phyloP scores from a whole-genome alignment of 768 basidiomycete genomes.

The Boletus bicolor region DNA sequence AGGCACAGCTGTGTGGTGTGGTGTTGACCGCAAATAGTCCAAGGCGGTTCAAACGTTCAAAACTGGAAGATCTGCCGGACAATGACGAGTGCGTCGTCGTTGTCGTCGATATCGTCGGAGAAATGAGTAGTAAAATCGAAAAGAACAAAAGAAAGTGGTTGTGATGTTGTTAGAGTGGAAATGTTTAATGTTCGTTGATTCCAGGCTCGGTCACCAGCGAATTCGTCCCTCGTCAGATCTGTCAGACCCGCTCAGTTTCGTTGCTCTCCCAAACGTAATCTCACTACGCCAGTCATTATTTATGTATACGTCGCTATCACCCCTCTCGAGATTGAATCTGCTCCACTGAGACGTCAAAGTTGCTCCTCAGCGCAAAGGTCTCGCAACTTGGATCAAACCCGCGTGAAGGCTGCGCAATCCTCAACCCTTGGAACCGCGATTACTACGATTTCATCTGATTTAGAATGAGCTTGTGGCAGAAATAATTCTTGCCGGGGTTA shows the following conservation, averaged over 20 bases:
- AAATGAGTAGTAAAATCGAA: neutral
- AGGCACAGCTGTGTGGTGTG: constrained; percentile 24
- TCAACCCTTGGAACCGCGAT: neutral
- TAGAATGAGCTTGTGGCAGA: no score
- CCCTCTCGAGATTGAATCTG: neutral
- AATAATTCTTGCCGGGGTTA: neutral
- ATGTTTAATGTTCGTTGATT: constrained; percentile 3
- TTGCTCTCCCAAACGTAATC: constrained; percentile 12
- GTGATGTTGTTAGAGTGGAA: constrained; percentile 25
- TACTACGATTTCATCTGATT: neutral
- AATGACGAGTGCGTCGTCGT: neutral
- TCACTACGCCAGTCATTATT: neutral
- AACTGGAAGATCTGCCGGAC: constrained; percentile 10
- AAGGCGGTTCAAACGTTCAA: constrained; percentile 15
- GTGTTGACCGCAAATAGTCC: constrained; percentile 20
- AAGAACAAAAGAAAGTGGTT: constrained; percentile 17
- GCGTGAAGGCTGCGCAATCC: constrained; percentile 9
- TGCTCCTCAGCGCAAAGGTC: neutral
- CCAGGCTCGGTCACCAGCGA: no score
- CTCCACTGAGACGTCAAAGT: constrained; percentile 12
- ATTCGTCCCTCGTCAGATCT: neutral
- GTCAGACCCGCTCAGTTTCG: neutral
- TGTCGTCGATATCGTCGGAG: constrained; percentile 9
- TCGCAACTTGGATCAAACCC: no score
- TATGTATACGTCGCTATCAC: neutral